These are phyloP conservation scores for Candida vaughaniae DNA, from an alignment of 805 yeast genomes.

Conservation along the genomic window DNA sequence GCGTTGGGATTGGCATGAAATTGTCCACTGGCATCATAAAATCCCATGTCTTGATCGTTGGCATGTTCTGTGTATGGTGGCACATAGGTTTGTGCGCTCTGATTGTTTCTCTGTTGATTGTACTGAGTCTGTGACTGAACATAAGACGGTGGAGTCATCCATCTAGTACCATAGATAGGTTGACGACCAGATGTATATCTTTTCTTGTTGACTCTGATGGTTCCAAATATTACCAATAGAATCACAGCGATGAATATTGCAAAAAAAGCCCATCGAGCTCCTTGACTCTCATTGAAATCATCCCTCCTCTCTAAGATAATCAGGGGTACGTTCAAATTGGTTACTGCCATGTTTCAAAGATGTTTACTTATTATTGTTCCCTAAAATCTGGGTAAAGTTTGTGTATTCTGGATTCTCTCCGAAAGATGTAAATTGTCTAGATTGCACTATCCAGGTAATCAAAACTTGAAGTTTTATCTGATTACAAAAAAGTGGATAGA, in stretches of 20 bases:
- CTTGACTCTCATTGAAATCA: constrained; percentile 13
- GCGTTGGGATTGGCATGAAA: constrained; percentile 35
- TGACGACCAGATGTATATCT: constrained; percentile 48
- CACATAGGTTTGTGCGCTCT: constrained; percentile 44
- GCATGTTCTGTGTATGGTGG: constrained; percentile 70
- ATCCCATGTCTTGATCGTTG: constrained; percentile 74
- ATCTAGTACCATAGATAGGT: constrained; percentile 74
- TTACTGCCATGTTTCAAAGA: no score
- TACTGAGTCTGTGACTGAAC: constrained; percentile 62
- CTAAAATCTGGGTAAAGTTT: no score
- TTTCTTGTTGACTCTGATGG: constrained; percentile 53
- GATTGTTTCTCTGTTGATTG: constrained; percentile 42
- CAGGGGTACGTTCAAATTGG: no score
- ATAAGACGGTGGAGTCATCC: constrained; percentile 87
- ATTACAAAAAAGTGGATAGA: no score
- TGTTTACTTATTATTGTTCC: no score
- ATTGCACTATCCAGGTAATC: no score
- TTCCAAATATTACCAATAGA: constrained; percentile 46
- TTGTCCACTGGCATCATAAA: constrained; percentile 62
- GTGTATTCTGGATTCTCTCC: no score
- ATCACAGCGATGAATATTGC: constrained; percentile 56
- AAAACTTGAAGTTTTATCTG: no score
- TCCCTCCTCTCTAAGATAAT: no score
- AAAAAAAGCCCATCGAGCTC: constrained; percentile 65
- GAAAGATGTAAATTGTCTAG: no score